Conservation (phyloP, 805 yeast species). For the Jamesozyma jinghongensis region DNA sequence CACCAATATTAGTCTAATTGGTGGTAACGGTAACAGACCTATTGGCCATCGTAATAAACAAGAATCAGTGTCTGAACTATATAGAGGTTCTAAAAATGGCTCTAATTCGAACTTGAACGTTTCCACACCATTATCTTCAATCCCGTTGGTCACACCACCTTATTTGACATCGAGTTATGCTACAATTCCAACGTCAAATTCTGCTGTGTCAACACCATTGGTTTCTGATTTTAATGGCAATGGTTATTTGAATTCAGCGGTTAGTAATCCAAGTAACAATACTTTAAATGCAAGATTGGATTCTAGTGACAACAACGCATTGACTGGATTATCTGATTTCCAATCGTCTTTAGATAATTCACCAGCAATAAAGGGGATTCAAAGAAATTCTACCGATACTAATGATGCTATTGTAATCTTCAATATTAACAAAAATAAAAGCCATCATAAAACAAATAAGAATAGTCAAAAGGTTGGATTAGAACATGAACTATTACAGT, state of each 20-base stretch:
- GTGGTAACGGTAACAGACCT: conserved; percentile 3
- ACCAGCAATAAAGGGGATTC: conserved; percentile 12
- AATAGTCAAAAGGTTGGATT: neutral
- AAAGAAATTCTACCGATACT: conserved; percentile 1
- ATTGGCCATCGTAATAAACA: conserved; percentile 24
- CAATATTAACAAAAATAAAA: neutral
- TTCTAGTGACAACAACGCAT: conserved; percentile 7
- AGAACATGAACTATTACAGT: conserved; percentile 5
- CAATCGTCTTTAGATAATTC: conserved; percentile 12
- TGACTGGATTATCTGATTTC: conserved; percentile 11
- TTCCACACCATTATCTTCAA: conserved; percentile 6
- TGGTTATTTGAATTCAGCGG: neutral
- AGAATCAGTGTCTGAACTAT: conserved; percentile 25
- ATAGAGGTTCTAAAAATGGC: conserved; percentile 1
- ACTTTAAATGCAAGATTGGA: conserved; percentile 4
- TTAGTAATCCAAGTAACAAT: neutral
- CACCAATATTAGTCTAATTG: conserved; percentile 4
- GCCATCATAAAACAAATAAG: neutral
- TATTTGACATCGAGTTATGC: conserved; percentile 5
- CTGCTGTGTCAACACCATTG: conserved; percentile 9
- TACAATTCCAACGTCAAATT: conserved; percentile 3
- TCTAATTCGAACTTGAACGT: conserved; percentile 3
- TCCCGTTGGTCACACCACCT: conserved; percentile 7
- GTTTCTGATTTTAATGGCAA: conserved; percentile 2
- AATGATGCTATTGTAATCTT: neutral